Evolutionary conservation across 2,329 filamentous ascomycete species (phyloP).

Genomic region (Magnaporthiopsis poae): DNA sequence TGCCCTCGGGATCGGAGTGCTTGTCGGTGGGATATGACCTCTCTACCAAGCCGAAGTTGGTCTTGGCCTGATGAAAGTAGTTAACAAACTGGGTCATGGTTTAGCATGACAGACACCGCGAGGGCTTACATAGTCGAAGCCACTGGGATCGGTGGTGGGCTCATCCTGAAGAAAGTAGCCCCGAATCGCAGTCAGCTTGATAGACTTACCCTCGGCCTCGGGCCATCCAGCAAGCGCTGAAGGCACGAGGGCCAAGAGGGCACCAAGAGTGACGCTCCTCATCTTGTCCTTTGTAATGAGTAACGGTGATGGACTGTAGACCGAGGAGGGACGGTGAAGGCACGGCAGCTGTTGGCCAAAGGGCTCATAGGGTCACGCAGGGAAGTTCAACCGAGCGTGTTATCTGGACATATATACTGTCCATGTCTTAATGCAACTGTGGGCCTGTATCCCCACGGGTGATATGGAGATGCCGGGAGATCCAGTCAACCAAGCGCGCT

Average conservation of each 20-base stretch:
- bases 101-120: background rate
- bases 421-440: background rate
- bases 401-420: background rate
- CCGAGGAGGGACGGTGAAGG: background rate
- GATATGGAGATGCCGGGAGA: background rate
- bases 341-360: background rate
- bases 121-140: constrained; percentile 53
- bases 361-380: background rate
- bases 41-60: constrained; percentile 58
- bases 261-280: background rate
- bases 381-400: background rate
- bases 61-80: constrained; percentile 34
- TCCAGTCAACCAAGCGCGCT: background rate
- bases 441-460: background rate
- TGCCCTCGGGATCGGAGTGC: constrained; percentile 25
- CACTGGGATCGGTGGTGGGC: constrained; percentile 39
- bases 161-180: constrained; percentile 59
- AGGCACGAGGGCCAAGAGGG: background rate
- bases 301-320: background rate
- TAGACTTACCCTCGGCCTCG: background rate
- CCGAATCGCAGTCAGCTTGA: constrained; percentile 35
- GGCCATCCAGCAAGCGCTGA: background rate
- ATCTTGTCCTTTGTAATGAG: background rate
- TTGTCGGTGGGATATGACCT: constrained; percentile 49
- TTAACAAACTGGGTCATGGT: background rate